These are phyloP conservation scores for Saccharomycopsis phalli DNA, from an alignment of 1,139 yeast species.

Conservation along the genomic window DNA sequence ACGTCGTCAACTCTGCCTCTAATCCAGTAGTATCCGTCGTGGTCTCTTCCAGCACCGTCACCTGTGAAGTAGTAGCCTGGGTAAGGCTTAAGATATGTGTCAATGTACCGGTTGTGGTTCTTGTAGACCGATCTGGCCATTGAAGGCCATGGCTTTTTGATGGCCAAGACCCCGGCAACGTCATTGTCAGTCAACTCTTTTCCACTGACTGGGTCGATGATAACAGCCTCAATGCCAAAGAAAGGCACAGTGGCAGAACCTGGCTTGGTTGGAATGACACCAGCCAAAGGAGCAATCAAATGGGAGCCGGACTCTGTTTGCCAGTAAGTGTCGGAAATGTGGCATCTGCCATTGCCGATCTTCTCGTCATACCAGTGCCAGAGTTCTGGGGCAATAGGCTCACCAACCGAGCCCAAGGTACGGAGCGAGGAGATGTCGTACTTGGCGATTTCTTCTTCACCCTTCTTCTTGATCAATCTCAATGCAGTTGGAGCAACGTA, in stretches of 20 bases:
- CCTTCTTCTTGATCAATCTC: constrained; percentile 90
- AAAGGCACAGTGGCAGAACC: constrained; percentile 96
- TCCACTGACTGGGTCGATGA: constrained; percentile 90
- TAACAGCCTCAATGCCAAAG: constrained; percentile 85
- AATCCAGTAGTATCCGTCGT: constrained; percentile 97
- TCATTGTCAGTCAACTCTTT: constrained; percentile 78
- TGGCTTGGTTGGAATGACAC: constrained; percentile 91
- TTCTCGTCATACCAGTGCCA: constrained; percentile 98
- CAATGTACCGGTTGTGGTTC: constrained; percentile 83
- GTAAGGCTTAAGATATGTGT: constrained; percentile 90
- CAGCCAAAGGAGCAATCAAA: constrained; percentile 92
- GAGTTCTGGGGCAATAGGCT: constrained; percentile 95
- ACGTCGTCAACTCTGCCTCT: constrained; percentile 99
- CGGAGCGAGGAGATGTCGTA: constrained; percentile 84
- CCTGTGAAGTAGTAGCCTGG: constrained; percentile 97
- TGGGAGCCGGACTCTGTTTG: constrained; percentile 98
- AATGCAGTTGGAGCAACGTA: constrained; percentile 98
- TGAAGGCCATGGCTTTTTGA: constrained; percentile 91
- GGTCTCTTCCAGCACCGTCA: constrained; percentile 97
- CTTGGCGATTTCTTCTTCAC: constrained; percentile 73
- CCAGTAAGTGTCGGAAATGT: constrained; percentile 94
- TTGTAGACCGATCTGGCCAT: constrained; percentile 97
- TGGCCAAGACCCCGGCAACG: constrained; percentile 92
- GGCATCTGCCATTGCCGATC: constrained; percentile 82
- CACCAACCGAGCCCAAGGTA: constrained; percentile 97